Conservation (phyloP, 106 monocot species). For the Narthecium ossifragum region DNA sequence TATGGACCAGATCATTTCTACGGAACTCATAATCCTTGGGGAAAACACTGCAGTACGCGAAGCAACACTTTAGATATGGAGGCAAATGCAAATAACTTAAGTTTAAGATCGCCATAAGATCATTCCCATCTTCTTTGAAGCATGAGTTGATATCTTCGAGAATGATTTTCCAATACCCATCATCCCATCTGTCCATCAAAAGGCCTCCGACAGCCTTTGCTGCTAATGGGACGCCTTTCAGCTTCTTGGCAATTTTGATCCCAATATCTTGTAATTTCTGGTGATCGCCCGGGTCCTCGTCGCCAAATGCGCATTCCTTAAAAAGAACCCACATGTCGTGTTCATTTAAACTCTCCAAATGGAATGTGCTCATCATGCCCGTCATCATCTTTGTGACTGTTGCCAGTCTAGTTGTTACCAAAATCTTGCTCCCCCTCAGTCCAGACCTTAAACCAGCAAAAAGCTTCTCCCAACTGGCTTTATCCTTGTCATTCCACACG, state of each 20-base stretch:
- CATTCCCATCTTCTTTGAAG: not conserved
- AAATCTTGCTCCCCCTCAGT: conserved; percentile 5
- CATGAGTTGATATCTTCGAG: not conserved
- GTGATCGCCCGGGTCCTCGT: not conserved
- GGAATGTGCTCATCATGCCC: not conserved
- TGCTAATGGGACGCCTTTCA: too few species aligned
- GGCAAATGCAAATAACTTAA: not conserved
- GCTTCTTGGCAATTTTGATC: too few species aligned
- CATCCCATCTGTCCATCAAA: not conserved
- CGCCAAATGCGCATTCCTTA: not conserved
- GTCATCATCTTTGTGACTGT: not conserved
- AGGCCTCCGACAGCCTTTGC: too few species aligned
- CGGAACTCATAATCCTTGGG: not conserved
- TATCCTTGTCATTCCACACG: too few species aligned
- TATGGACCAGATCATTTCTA: not conserved
- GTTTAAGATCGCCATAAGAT: not conserved
- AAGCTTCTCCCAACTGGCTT: conserved; percentile 3
- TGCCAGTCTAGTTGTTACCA: conserved; percentile 14
- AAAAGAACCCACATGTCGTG: not conserved
- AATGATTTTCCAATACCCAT: not conserved
- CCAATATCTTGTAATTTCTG: not conserved
- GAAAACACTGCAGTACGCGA: not conserved
- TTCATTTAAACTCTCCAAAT: not conserved
- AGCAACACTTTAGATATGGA: not conserved
- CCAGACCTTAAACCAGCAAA: conserved; percentile 6